phyloP scores from a whole-genome alignment of 345 rosid species.

The Camelina sativa region DNA sequence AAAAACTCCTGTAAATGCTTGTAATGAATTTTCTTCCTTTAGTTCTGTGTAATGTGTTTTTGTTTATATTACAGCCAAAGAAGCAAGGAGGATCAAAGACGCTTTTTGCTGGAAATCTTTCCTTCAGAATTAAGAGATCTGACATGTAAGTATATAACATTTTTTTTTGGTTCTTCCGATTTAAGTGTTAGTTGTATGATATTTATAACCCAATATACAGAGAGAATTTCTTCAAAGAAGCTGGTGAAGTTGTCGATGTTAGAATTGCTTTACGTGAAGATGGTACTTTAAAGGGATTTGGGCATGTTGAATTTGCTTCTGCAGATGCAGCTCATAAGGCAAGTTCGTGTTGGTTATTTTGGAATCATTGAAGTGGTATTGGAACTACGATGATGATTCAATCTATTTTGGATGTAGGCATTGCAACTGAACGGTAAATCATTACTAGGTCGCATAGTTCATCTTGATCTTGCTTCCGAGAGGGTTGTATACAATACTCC shows the following conservation, averaged over 20 bases:
- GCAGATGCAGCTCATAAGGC: conserved; percentile 74
- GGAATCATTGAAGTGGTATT: background rate
- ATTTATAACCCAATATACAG: conserved; percentile 53
- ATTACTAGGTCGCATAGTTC: conserved; percentile 54
- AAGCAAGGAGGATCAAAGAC: conserved; percentile 60
- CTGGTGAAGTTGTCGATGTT: conserved; percentile 72
- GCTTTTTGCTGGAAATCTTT: conserved; percentile 67
- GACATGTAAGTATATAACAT: conserved; percentile 61
- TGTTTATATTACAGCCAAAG: conserved; percentile 53
- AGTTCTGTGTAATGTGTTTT: background rate
- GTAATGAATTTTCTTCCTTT: background rate
- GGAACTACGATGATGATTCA: background rate
- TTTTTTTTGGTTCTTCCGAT: background rate
- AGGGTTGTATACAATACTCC: conserved; percentile 52
- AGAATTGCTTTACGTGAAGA: conserved; percentile 57
- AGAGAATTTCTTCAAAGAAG: conserved; percentile 67
- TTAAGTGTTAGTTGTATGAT: conserved; percentile 10
- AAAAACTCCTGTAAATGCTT: background rate
- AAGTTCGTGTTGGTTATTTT: background rate
- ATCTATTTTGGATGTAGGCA: conserved; percentile 52
- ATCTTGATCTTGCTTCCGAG: conserved; percentile 65
- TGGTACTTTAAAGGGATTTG: conserved; percentile 66
- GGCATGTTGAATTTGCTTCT: conserved; percentile 82
- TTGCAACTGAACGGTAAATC: conserved; percentile 56
- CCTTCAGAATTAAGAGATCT: conserved; percentile 53